phyloP scores from a whole-genome alignment of 2,329 filamentous ascomycete genomes.

The Aspergillus phoenicis region DNA sequence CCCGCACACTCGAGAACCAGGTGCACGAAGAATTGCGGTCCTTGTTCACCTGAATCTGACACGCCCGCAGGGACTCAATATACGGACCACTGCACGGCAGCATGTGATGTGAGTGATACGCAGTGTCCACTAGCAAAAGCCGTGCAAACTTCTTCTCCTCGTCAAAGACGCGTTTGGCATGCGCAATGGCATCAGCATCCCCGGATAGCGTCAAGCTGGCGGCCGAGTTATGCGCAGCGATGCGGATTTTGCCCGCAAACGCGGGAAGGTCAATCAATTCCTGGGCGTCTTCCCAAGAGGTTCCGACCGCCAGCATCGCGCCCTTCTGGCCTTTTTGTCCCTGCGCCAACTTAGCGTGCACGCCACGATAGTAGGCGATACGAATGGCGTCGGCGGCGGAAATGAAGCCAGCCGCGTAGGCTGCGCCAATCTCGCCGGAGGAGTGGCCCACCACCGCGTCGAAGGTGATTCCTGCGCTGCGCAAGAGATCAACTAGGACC shows the following conservation, averaged over 20 bases:
- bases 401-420: conserved; percentile 53
- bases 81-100: not conserved
- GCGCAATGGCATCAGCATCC: conserved; percentile 21
- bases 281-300: conserved; percentile 27
- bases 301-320: conserved; percentile 38
- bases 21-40: not conserved
- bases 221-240: conserved; percentile 27
- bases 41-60: not conserved
- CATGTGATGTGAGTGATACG: conserved; percentile 14
- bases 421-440: conserved; percentile 56
- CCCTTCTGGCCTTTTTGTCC: conserved; percentile 21
- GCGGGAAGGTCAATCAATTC: conserved; percentile 15
- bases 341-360: conserved; percentile 15
- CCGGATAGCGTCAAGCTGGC: conserved; percentile 28
- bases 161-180: conserved; percentile 19
- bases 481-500: conserved; percentile 29
- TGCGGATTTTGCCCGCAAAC: conserved; percentile 21
- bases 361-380: conserved; percentile 52
- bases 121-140: conserved; percentile 3
- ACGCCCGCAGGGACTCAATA: not conserved
- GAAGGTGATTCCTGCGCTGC: conserved; percentile 37
- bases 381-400: conserved; percentile 46
- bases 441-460: conserved; percentile 52
- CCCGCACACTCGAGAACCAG: not conserved
- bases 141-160: conserved; percentile 2